Percentiles rank a stretch among this genome's conserved stretches.
Evolutionary conservation across 805 yeast species (phyloP).

Genomic region (Babjeviella inositovora): DNA sequence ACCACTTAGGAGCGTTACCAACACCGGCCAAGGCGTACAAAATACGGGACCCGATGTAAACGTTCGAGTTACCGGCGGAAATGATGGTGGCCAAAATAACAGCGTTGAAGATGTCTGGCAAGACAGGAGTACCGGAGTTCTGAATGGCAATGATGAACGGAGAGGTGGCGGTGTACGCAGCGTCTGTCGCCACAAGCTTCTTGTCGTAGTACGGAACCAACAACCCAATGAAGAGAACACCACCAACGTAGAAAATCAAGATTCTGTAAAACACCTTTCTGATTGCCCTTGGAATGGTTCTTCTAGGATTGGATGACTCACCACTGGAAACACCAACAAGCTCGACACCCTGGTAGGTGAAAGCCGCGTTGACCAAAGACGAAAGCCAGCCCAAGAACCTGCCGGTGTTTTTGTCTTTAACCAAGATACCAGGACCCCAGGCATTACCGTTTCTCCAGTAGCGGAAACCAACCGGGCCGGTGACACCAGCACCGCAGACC

Average conservation of each 20-base stretch:
- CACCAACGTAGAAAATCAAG: constrained; percentile 44
- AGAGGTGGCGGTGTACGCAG: constrained; percentile 24
- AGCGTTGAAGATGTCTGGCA: constrained; percentile 7
- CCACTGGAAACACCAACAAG: constrained; percentile 43
- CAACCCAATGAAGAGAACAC: constrained; percentile 54
- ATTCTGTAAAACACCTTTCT: constrained; percentile 36
- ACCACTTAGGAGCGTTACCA: constrained; percentile 37
- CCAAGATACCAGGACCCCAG: constrained; percentile 42
- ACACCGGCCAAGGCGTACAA: constrained; percentile 49
- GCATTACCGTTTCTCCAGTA: constrained; percentile 60
- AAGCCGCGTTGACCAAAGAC: constrained; percentile 36
- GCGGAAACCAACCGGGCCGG: constrained; percentile 47
- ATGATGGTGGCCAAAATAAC: constrained; percentile 7
- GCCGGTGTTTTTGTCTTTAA: constrained; percentile 19
- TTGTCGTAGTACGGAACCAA: constrained; percentile 57
- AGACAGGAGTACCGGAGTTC: constrained; percentile 6
- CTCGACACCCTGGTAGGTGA: constrained; percentile 47
- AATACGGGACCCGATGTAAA: constrained; percentile 58
- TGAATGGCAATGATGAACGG: constrained; percentile 13
- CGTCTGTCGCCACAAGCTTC: constrained; percentile 15
- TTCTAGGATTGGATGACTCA: constrained; percentile 51
- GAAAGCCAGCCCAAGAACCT: constrained; percentile 38
- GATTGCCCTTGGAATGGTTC: constrained; percentile 40
- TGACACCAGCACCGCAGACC: constrained; percentile 32
- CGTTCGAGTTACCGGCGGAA: constrained; percentile 36